Evolutionary conservation across 1,284 basidiomycete genomes (phyloP), one percentile per base, ranked within the genome.

Genomic region (Microbotryomycetes sp.): DNA sequence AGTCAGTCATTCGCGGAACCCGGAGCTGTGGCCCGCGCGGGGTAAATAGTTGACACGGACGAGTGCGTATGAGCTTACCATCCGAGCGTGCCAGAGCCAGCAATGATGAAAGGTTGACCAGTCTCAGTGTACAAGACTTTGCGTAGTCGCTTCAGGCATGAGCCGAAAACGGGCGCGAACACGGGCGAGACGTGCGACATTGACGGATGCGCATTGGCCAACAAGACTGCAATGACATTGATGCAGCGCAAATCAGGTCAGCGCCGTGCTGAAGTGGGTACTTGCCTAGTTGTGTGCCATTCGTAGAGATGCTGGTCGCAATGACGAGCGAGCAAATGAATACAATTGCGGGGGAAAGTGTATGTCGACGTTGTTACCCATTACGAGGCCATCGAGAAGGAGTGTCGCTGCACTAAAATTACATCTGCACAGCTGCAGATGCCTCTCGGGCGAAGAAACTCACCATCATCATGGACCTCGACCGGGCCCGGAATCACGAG

Each of bases 1-100:
- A 63, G 49, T 6, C 22, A 30, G 50, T 25, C n/a, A 52, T 53
- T 45, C 16, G n/a, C 36, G 9, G 9, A 3, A n/a, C n/a, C 23
- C 15, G 30, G 15, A 47, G 19, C 14, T 28, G n/a, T 22, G n/a
- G 29, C 55, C 16, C 4, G 16, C 55, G 29, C 71, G 71, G 51
- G 28, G 16, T 19, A 30, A 50, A 32, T 12, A 32, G 36, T 6
- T 12, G 12, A 28, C 19, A 12, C 19, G 4, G 9, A 6, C 50
- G 25, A 12, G n/a, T 30, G 7, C 9, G 30, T 7, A 9, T 6
- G 46, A 19, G 73, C 74, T 62, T 79, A 80, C 92, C 93, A 96
- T 32, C 93, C 93, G 45, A 97, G 80, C 3, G 93, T 97, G n/a
- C 93, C 93, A 54, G 86, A 89, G 2, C 94, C 94, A 30, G 92